phyloP scores from a whole-genome alignment of 1,139 yeast species.

The Blastobotrys ciferrii region DNA sequence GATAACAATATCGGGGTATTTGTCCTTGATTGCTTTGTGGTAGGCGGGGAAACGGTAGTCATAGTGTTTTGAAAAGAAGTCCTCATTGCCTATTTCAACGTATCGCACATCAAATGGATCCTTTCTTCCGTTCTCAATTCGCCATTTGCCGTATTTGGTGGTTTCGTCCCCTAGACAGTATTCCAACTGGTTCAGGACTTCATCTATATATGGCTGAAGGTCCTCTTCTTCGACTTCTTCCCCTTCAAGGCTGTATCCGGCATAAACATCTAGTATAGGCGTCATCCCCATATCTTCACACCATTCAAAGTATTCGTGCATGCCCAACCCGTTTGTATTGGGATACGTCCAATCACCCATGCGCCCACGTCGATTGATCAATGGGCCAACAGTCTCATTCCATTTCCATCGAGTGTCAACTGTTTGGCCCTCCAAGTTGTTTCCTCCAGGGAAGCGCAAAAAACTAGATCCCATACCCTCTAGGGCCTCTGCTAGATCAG shows the following conservation, averaged over 20 bases:
- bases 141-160: slow-evolving; percentile 12
- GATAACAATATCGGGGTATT: background rate
- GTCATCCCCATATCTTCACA: slow-evolving; percentile 13
- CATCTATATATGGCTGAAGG: slow-evolving; percentile 10
- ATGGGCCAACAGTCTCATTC: slow-evolving; percentile 11
- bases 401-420: slow-evolving; percentile 11
- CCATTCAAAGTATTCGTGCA: slow-evolving; percentile 12
- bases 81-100: slow-evolving; percentile 15
- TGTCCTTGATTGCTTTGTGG: slow-evolving; percentile 5
- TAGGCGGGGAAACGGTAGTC: slow-evolving; percentile 9
- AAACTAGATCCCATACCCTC: slow-evolving; percentile 6
- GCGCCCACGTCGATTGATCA: slow-evolving; percentile 11
- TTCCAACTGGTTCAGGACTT: slow-evolving; percentile 10
- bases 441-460: slow-evolving; percentile 13
- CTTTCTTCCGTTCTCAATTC: slow-evolving; percentile 9
- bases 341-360: slow-evolving; percentile 10
- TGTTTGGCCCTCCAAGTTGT: no score
- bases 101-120: slow-evolving; percentile 9
- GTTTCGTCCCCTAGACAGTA: slow-evolving; percentile 10
- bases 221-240: slow-evolving; percentile 1
- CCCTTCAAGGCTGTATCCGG: slow-evolving; percentile 1
- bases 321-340: slow-evolving; percentile 11
- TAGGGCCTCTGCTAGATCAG: slow-evolving; percentile 9
- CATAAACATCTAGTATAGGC: slow-evolving; percentile 10
- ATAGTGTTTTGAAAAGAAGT: slow-evolving; percentile 3